A percentile compares a stretch with the other conserved stretches of the same genome.
Conservation (phyloP, 768 basidiomycete species). For the Chiua virens region DNA sequence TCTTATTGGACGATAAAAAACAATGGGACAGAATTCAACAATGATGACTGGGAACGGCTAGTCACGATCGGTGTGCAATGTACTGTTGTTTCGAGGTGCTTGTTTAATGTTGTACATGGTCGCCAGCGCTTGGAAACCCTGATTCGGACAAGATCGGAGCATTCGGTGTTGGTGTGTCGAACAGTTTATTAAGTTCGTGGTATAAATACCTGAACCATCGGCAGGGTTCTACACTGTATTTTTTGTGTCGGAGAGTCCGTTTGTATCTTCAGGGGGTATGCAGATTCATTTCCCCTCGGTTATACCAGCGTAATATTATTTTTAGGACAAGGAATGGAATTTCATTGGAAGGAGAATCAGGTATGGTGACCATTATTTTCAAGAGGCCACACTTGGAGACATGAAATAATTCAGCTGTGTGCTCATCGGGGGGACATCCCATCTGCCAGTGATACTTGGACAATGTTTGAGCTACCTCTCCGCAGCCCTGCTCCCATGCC, state of each 20-base stretch:
- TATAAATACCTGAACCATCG: neutral
- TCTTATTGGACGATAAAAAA: slow-evolving; percentile 83
- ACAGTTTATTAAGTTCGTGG: neutral
- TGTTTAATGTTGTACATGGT: no score
- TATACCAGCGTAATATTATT: neutral
- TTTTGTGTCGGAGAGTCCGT: slow-evolving; percentile 76
- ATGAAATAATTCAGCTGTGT: slow-evolving; percentile 73
- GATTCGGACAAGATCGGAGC: slow-evolving; percentile 95
- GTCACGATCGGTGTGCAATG: slow-evolving; percentile 77
- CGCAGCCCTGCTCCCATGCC: slow-evolving; percentile 78
- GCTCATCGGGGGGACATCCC: no score
- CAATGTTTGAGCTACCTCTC: slow-evolving; percentile 81
- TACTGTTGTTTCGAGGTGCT: no score
- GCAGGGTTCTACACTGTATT: slow-evolving; percentile 72
- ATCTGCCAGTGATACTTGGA: slow-evolving; percentile 51
- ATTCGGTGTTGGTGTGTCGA: slow-evolving; percentile 66
- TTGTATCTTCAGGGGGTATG: slow-evolving; percentile 70
- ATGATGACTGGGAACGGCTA: slow-evolving; percentile 84
- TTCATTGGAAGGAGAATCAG: slow-evolving; percentile 83
- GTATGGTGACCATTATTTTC: slow-evolving; percentile 30
- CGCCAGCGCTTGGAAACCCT: slow-evolving; percentile 83
- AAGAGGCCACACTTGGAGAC: no score
- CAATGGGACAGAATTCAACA: slow-evolving; percentile 77
- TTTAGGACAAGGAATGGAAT: slow-evolving; percentile 83
- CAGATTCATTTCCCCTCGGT: slow-evolving; percentile 1